A percentile compares a stretch with the other conserved stretches of the same genome.
Evolutionary conservation across 140 eudicot genomes (phyloP).

Genomic region (Senecio squalidus): DNA sequence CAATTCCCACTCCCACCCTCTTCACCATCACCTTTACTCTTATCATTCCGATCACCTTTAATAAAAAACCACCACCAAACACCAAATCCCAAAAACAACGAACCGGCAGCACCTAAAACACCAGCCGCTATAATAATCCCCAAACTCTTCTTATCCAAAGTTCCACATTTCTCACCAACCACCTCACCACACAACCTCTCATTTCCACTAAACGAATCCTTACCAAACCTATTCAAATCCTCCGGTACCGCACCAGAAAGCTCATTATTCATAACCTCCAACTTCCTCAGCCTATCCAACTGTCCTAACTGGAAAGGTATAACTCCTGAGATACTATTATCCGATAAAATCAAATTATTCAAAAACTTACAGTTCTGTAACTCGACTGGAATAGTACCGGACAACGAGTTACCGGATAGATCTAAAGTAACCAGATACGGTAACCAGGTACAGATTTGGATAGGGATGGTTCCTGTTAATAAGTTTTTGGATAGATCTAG

Average conservation of each 20-base stretch:
- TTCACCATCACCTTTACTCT: slow-evolving; percentile 20
- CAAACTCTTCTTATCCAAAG: slow-evolving; percentile 36
- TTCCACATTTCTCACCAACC: slow-evolving; percentile 34
- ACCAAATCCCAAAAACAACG: slow-evolving; percentile 49
- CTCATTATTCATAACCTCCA: slow-evolving; percentile 31
- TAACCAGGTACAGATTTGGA: slow-evolving; percentile 55
- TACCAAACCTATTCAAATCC: slow-evolving; percentile 34
- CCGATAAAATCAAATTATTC: slow-evolving; percentile 31
- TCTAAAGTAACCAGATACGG: slow-evolving; percentile 65
- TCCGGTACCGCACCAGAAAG: slow-evolving; percentile 43
- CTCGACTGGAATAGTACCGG: slow-evolving; percentile 42
- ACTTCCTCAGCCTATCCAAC: slow-evolving; percentile 44
- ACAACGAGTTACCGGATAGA: slow-evolving; percentile 46
- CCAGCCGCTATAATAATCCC: slow-evolving; percentile 61
- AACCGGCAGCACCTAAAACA: slow-evolving; percentile 50
- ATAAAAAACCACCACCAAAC: slow-evolving; percentile 68
- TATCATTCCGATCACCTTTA: slow-evolving; percentile 31
- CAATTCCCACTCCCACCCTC: slow-evolving; percentile 36
- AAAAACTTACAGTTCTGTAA: slow-evolving; percentile 47
- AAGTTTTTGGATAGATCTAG: slow-evolving; percentile 61
- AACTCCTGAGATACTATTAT: slow-evolving; percentile 35
- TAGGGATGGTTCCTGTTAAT: slow-evolving; percentile 57
- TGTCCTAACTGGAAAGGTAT: slow-evolving; percentile 50
- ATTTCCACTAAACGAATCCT: slow-evolving; percentile 35
- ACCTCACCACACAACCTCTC: slow-evolving; percentile 45